Percentiles rank a stretch among this genome's conserved stretches.
phyloP scores from a whole-genome alignment of 2,329 filamentous ascomycete species.

The Aspergillus proliferans region DNA sequence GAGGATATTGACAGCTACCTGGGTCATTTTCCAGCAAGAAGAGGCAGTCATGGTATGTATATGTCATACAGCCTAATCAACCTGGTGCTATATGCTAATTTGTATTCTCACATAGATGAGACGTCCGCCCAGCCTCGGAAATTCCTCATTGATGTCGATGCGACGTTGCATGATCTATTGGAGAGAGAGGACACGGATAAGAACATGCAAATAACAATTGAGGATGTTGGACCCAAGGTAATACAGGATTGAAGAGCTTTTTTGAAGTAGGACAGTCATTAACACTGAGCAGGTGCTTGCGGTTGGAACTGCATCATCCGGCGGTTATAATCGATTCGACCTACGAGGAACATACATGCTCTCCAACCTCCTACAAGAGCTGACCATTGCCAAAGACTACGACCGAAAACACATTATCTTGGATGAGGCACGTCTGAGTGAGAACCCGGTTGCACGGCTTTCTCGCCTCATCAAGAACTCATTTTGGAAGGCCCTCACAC shows the following conservation, averaged over 20 bases:
- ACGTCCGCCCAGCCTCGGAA: conserved; percentile 61
- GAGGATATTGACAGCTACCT: conserved; percentile 31
- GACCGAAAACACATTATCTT: conserved; percentile 84
- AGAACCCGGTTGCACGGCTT: conserved; percentile 87
- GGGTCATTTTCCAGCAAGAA: conserved; percentile 28
- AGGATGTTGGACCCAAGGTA: conserved; percentile 88
- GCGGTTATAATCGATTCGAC: conserved; percentile 80
- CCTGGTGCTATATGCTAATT: no score
- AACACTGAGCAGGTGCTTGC: conserved; percentile 61
- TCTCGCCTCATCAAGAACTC: conserved; percentile 79
- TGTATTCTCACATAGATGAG: conserved; percentile 56
- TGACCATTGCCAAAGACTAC: conserved; percentile 85
- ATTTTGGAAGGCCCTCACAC: conserved; percentile 88
- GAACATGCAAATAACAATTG: conserved; percentile 97
- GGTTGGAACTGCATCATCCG: conserved; percentile 77
- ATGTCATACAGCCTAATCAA: not conserved
- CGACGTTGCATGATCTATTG: conserved; percentile 70
- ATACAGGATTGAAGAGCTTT: not conserved
- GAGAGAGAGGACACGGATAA: conserved; percentile 86
- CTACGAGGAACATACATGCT: conserved; percentile 95
- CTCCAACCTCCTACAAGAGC: conserved; percentile 90
- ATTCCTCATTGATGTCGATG: conserved; percentile 81
- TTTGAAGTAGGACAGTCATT: conserved; percentile 10
- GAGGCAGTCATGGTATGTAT: conserved; percentile 41
- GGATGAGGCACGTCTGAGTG: conserved; percentile 83